Evolutionary conservation across 2,329 filamentous ascomycete species (phyloP).

Genomic region (Aspergillus transmontanensis): DNA sequence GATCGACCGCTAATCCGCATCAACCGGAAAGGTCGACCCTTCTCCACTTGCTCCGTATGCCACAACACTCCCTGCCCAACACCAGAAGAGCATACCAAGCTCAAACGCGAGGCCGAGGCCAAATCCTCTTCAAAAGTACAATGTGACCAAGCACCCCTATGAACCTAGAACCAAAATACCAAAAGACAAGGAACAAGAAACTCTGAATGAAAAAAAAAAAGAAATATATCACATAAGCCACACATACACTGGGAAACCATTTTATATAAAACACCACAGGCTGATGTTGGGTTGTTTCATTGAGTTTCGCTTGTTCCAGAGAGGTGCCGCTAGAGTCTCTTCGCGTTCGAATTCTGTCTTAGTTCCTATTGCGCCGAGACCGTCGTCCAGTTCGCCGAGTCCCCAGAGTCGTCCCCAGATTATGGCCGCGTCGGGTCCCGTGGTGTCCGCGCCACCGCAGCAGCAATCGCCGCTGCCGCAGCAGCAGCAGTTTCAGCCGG

Average conservation of each 20-base stretch:
- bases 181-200: not conserved
- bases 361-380: conserved; percentile 24
- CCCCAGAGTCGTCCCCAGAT: not conserved
- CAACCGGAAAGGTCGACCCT: conserved; percentile 94
- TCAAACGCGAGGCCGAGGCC: conserved; percentile 36
- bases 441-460: not conserved
- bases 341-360: conserved; percentile 16
- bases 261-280: conserved; percentile 10
- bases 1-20: conserved; percentile 91
- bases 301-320: conserved; percentile 10
- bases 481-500: not conserved
- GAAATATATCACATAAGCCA: not conserved
- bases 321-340: conserved; percentile 17
- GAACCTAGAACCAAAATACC: not conserved
- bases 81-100: conserved; percentile 81
- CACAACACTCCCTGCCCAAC: conserved; percentile 83
- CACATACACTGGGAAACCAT: not conserved
- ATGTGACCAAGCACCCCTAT: not conserved
- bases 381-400: conserved; percentile 9
- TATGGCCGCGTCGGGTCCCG: not conserved
- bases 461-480: not conserved
- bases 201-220: not conserved
- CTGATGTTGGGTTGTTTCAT: conserved; percentile 21
- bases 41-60: conserved; percentile 94
- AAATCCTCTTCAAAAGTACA: conserved; percentile 20